A percentile compares a stretch with the other conserved stretches of the same genome.
phyloP scores from a whole-genome alignment of 768 basidiomycete genomes.

The Xanthoconium purpureum region DNA sequence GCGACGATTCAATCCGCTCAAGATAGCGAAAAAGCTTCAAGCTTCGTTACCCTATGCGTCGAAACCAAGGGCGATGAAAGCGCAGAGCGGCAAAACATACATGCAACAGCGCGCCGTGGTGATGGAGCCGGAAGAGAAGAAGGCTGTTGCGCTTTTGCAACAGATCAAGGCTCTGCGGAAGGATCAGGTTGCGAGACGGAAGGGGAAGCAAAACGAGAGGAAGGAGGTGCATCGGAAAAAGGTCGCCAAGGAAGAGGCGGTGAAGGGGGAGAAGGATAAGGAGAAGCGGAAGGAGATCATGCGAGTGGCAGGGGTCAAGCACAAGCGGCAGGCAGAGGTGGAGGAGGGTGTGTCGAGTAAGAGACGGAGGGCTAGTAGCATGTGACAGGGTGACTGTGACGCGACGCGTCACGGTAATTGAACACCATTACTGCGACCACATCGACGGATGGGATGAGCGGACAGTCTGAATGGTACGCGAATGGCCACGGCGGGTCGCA shows the following conservation, averaged over 20 bases:
- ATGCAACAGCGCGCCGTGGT: conserved; percentile 93
- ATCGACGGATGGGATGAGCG: conserved; percentile 20
- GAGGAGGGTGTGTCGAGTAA: conserved; percentile 58
- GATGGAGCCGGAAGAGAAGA: conserved; percentile 93
- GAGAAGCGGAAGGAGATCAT: conserved; percentile 77
- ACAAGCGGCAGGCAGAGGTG: conserved; percentile 58
- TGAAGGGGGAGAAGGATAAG: conserved; percentile 64
- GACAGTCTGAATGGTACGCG: conserved; percentile 25
- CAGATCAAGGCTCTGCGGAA: conserved; percentile 91
- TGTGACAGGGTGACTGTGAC: conserved; percentile 18
- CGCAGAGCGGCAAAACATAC: conserved; percentile 77
- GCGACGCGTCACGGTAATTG: conserved; percentile 12
- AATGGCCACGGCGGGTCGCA: conserved; percentile 17
- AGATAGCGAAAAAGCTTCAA: conserved; percentile 88
- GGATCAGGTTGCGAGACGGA: conserved; percentile 75
- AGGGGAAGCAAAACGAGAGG: conserved; percentile 84
- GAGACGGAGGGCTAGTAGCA: conserved; percentile 42
- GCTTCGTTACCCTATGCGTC: conserved; percentile 86
- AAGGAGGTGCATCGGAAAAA: conserved; percentile 67
- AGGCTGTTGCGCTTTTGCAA: conserved; percentile 85
- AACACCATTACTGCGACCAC: background rate
- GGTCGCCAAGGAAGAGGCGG: conserved; percentile 63
- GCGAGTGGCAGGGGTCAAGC: conserved; percentile 68
- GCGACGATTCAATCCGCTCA: conserved; percentile 88
- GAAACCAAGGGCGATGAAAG: conserved; percentile 81